A percentile compares a stretch with the other conserved stretches of the same genome.
Evolutionary conservation across 1,139 yeast species (phyloP).

Genomic region (Citeromyces siamensis): DNA sequence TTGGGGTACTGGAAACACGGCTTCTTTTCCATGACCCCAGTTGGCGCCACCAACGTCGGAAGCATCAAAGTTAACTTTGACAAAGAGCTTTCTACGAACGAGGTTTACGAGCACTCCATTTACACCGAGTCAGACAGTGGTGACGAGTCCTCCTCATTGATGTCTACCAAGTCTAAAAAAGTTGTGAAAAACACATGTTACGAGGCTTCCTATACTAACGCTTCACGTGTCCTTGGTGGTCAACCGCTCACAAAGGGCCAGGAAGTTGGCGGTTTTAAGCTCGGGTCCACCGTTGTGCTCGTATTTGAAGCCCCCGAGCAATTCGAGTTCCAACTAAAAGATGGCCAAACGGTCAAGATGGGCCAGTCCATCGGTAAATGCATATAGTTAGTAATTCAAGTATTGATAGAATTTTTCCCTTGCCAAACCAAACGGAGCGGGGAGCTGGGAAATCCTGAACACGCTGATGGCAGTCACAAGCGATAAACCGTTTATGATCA

Average conservation of each 20-base stretch:
- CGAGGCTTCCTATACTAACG: conserved; percentile 85
- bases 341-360: conserved; percentile 71
- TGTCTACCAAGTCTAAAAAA: conserved; percentile 17
- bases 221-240: conserved; percentile 74
- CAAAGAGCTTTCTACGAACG: conserved; percentile 79
- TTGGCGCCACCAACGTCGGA: conserved; percentile 98
- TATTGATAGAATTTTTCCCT: background rate
- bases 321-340: conserved; percentile 57
- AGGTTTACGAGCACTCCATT: conserved; percentile 43
- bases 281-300: conserved; percentile 91
- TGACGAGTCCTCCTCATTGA: conserved; percentile 5
- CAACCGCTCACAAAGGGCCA: conserved; percentile 84
- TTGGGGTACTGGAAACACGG: conserved; percentile 97
- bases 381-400: background rate
- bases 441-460: background rate
- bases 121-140: conserved; percentile 18
- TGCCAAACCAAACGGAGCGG: background rate
- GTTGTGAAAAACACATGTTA: conserved; percentile 72
- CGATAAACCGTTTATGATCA: background rate
- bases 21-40: conserved; percentile 97
- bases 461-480: background rate
- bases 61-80: conserved; percentile 89
- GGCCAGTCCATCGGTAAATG: conserved; percentile 67
- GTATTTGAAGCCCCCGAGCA: conserved; percentile 88
- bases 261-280: conserved; percentile 94